A percentile compares a stretch with the other conserved stretches of the same genome.
phyloP scores from a whole-genome alignment of 106 monocot species.

The Dendrobium catenatum region DNA sequence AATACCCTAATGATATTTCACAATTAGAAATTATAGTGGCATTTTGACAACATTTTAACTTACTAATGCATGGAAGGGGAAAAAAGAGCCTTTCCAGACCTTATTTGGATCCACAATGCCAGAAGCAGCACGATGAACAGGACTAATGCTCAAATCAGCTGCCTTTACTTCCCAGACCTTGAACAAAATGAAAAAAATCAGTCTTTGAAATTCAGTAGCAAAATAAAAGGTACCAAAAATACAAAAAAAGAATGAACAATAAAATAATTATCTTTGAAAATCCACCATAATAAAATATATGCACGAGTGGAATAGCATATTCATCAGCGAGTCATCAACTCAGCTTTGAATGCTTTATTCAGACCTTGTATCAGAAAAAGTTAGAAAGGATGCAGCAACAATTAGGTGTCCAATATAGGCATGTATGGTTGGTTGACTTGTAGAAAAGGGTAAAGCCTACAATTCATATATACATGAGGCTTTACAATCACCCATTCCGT shows the following conservation, averaged over 20 bases:
- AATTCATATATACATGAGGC: neutral
- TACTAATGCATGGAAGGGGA: neutral
- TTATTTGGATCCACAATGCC: slow-evolving; percentile 87
- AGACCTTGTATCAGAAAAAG: neutral
- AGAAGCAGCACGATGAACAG: slow-evolving; percentile 94
- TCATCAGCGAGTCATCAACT: neutral
- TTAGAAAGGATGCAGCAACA: neutral
- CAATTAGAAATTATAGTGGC: neutral
- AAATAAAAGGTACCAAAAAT: neutral
- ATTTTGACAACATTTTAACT: neutral
- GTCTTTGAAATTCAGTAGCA: neutral
- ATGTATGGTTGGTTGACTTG: neutral
- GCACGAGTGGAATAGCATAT: neutral
- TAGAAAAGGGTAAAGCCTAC: neutral
- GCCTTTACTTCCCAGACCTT: slow-evolving; percentile 99
- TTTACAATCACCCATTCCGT: neutral
- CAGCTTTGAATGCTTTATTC: neutral
- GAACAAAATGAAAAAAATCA: slow-evolving; percentile 1
- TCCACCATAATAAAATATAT: neutral
- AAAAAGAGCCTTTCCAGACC: slow-evolving; percentile 22
- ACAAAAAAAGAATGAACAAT: neutral
- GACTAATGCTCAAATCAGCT: slow-evolving; percentile 97
- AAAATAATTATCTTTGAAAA: neutral
- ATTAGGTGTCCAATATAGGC: neutral
- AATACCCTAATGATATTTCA: slow-evolving; percentile 54